Evolutionary conservation across 306 rosid genomes (phyloP).

Genomic region (Hippophae tibetana): DNA sequence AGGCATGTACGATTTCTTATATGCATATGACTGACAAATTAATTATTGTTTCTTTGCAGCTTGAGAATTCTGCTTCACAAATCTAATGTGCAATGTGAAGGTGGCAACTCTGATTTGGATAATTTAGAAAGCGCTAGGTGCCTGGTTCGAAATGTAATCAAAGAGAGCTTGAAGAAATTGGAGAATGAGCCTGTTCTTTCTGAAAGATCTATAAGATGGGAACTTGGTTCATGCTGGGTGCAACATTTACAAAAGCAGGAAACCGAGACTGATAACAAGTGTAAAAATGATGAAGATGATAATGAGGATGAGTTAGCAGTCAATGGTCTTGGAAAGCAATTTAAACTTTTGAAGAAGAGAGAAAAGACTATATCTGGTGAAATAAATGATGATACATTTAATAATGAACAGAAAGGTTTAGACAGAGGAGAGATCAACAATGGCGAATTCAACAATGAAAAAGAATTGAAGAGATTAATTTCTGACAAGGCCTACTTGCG

Average conservation of each 20-base stretch:
- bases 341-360: conserved; percentile 73
- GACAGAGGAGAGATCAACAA: conserved; percentile 30
- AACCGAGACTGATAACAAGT: conserved; percentile 27
- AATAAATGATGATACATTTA: conserved; percentile 21
- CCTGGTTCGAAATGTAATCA: conserved; percentile 44
- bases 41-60: conserved; percentile 35
- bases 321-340: conserved; percentile 83
- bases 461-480: conserved; percentile 46
- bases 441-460: conserved; percentile 29
- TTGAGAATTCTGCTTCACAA: conserved; percentile 73
- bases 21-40: not conserved
- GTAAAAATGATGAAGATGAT: conserved; percentile 20
- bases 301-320: conserved; percentile 52
- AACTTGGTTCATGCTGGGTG: conserved; percentile 91
- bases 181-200: conserved; percentile 36
- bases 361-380: conserved; percentile 39
- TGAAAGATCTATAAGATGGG: conserved; percentile 74
- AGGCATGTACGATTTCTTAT: too few relatives aligned
- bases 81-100: conserved; percentile 33
- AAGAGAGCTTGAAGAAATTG: conserved; percentile 46
- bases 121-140: conserved; percentile 34
- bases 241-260: conserved; percentile 84
- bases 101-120: conserved; percentile 32
- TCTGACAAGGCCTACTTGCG: conserved; percentile 58
- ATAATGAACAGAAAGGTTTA: conserved; percentile 10